Evolutionary conservation across 2,329 filamentous ascomycete species (phyloP).

Genomic region (Passalora sequoiae): DNA sequence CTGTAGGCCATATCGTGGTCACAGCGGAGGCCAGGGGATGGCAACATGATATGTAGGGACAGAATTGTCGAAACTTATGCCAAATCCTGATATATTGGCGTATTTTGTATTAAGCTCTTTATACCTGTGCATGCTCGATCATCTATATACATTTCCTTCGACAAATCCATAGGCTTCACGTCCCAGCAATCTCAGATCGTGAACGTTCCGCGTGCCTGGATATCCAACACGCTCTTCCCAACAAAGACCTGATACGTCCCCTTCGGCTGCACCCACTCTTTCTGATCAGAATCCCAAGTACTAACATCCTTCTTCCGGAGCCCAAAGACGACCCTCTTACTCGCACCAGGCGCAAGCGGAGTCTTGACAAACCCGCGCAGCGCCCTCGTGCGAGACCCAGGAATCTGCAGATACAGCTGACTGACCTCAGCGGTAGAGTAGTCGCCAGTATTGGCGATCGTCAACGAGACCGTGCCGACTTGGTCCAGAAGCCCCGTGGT

Average conservation of each 20-base stretch:
- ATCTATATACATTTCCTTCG: no score
- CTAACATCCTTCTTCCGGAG: constrained; percentile 15
- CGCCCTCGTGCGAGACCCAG: constrained; percentile 25
- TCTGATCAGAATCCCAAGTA: constrained; percentile 7
- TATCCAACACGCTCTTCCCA: constrained; percentile 16
- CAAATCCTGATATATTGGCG: no score
- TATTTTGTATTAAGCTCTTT: no score
- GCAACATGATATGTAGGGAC: no score
- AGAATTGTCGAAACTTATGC: no score
- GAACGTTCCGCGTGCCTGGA: constrained; percentile 4
- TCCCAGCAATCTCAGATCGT: no score
- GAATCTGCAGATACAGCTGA: constrained; percentile 46
- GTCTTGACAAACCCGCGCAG: constrained; percentile 39
- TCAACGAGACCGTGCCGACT: constrained; percentile 52
- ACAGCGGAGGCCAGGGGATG: no score
- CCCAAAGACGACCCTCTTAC: constrained; percentile 13
- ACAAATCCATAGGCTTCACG: no score
- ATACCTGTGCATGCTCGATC: no score
- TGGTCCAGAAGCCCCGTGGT: constrained; percentile 52
- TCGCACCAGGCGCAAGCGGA: constrained; percentile 16
- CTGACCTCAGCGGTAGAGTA: constrained; percentile 50
- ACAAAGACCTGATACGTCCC: constrained; percentile 21
- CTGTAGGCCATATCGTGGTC: no score
- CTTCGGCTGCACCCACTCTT: constrained; percentile 2
- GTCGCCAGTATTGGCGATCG: constrained; percentile 58